Evolutionary conservation across 2,329 filamentous ascomycete species (phyloP).

Genomic region (Colletotrichum caudatum): DNA sequence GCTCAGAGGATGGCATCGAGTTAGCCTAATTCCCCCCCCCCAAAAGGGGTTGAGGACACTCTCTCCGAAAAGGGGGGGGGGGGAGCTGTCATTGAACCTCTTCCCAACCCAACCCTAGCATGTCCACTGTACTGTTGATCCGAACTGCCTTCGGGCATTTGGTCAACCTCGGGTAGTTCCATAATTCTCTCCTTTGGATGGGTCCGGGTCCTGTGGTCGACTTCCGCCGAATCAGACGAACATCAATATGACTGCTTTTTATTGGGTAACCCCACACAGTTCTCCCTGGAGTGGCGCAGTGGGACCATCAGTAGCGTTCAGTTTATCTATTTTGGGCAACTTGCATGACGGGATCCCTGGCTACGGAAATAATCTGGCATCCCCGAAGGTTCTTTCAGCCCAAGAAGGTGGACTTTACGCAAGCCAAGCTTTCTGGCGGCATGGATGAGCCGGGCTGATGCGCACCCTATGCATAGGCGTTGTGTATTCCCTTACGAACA

Average conservation of each 20-base stretch:
- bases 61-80: background rate
- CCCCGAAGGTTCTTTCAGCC: constrained; percentile 1
- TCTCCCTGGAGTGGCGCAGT: background rate
- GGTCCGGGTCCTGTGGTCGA: too few species aligned
- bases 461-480: background rate
- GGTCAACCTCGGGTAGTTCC: background rate
- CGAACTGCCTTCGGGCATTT: too few species aligned
- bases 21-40: too few species aligned
- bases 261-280: background rate
- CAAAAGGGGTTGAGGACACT: background rate
- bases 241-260: background rate
- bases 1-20: too few species aligned
- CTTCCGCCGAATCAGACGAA: constrained; percentile 1
- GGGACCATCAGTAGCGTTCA: constrained; percentile 3
- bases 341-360: background rate
- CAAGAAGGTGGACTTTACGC: background rate
- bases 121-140: background rate
- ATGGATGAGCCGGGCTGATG: background rate
- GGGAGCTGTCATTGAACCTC: background rate
- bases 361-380: background rate
- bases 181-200: background rate
- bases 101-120: background rate
- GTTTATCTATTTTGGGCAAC: constrained; percentile 22
- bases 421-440: constrained; percentile 6
- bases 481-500: background rate